phyloP scores from a whole-genome alignment of 805 yeast species.

The Hanseniaspora meyeri region DNA sequence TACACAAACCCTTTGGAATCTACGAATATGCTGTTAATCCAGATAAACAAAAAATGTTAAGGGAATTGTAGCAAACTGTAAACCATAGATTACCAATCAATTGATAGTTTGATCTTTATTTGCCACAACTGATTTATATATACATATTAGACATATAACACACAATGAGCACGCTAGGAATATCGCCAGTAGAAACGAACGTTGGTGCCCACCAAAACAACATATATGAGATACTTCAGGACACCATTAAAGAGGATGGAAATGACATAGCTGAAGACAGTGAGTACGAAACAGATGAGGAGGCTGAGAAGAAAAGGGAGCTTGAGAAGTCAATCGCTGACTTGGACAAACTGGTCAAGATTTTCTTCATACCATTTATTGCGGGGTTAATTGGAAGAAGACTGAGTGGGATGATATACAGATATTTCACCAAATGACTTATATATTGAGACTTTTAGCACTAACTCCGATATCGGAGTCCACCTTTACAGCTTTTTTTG shows the following conservation, averaged over 20 bases:
- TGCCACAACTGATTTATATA: not conserved
- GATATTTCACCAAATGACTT: not conserved
- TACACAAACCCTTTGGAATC: too few species aligned
- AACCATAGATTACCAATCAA: too few species aligned
- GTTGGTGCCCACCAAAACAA: not conserved
- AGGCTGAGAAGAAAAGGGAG: not conserved
- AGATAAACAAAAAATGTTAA: too few species aligned
- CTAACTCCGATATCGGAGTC: not conserved
- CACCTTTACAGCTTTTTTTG: not conserved
- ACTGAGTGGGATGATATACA: not conserved
- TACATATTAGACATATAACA: not conserved
- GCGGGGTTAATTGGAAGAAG: slow-evolving; percentile 2
- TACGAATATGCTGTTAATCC: too few species aligned
- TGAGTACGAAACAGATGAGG: not conserved
- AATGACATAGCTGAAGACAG: not conserved
- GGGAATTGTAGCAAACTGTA: too few species aligned
- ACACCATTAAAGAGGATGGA: not conserved
- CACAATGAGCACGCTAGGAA: not conserved
- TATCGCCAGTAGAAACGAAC: not conserved
- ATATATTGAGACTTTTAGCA: not conserved
- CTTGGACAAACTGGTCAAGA: not conserved
- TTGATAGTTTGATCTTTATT: too few species aligned
- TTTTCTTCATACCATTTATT: slow-evolving; percentile 7
- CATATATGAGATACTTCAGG: not conserved
- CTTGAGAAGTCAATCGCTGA: not conserved